Percentiles rank a stretch among this genome's conserved stretches.
Conservation (phyloP, 1,284 basidiomycete species). For the Cutaneotrichosporon cavernicola region DNA sequence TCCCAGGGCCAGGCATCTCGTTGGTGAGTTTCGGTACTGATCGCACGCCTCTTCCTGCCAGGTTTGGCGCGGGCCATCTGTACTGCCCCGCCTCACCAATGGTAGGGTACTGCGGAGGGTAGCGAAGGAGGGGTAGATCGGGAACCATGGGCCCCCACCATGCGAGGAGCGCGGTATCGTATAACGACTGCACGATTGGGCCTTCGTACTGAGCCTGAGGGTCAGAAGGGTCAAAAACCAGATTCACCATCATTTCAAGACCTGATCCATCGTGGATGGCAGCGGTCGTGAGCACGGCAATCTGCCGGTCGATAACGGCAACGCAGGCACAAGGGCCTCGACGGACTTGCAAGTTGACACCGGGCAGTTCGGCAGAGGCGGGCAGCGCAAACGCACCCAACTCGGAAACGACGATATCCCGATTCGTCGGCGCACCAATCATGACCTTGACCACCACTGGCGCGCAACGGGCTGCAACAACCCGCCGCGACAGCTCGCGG, state of each 20-base stretch:
- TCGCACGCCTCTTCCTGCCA: constrained; percentile 4
- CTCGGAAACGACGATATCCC: constrained; percentile 29
- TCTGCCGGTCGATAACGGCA: no score
- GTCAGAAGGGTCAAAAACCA: no score
- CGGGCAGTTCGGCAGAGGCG: not conserved
- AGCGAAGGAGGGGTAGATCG: constrained; percentile 59
- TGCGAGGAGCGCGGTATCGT: constrained; percentile 67
- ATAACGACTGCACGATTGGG: constrained; percentile 66
- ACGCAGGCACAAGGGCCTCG: no score
- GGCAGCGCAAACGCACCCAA: constrained; percentile 6
- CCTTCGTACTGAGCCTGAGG: constrained; percentile 59
- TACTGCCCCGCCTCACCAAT: constrained; percentile 14
- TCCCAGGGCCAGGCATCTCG: constrained; percentile 24
- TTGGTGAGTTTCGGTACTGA: constrained; percentile 15
- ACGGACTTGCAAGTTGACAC: no score
- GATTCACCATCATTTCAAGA: constrained; percentile 61
- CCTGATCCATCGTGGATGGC: constrained; percentile 44
- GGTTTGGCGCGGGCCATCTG: constrained; percentile 29
- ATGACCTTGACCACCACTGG: constrained; percentile 8
- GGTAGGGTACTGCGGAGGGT: constrained; percentile 21
- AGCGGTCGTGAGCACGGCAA: not conserved
- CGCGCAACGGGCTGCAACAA: constrained; percentile 20
- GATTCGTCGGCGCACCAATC: not conserved
- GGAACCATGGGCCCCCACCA: constrained; percentile 60
- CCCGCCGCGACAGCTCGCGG: constrained; percentile 34